Base-by-base conservation (phyloP, 495 filamentous ascomycete genomes). In the Barbatosphaeria neglecta region DNA sequence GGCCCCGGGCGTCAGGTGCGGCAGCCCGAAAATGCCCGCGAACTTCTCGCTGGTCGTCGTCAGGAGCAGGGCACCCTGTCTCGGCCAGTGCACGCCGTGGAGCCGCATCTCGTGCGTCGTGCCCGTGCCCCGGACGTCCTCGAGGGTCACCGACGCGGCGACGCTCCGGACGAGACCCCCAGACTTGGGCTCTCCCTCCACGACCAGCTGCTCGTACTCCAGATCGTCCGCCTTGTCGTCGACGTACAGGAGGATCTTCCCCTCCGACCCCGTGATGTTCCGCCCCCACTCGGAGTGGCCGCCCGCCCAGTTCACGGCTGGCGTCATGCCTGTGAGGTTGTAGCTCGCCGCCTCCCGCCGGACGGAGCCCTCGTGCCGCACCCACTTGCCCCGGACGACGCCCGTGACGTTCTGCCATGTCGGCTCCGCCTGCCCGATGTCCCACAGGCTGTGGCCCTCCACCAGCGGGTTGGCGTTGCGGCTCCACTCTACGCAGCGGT, bases 1-100 rank as follows among this genome's bases (percentile, higher is more conserved):
- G 16, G 72, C 56, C 13, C 77, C 80, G 13, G 86, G 72, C 6
- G 82, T 68, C 23, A 98, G 76, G 64, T 97, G 87, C 18, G 92
- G 90, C 48, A 97, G 63, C 19, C 82, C 80, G 58, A 95, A 93
- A 24, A 96, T 77, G 31, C 92, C 92, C 18, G 81, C 74, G 59
- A 89, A 96, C 66, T 93, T 95, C 59, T 94, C 85, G 56, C 86
- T 93, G 11, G 89, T 87, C 1, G 92, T 96, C 7, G 81, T 85
- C 44, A 96, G 60, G 15, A 96, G 63, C 37, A 93, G 81, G 5
- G 75, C 72, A 3, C 92, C 92, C 40, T 79, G 73, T 22, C 75
- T 68, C 22, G 82, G 80, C 67, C 86, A 90, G 68, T 96, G 90
- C 4, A 92, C 75, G 17, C 92, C 92, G 54, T 84, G 77, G 33